These are phyloP conservation scores for Talaromyces funiculosus DNA, from an alignment of 2,329 filamentous ascomycete genomes.

Conservation along the genomic window DNA sequence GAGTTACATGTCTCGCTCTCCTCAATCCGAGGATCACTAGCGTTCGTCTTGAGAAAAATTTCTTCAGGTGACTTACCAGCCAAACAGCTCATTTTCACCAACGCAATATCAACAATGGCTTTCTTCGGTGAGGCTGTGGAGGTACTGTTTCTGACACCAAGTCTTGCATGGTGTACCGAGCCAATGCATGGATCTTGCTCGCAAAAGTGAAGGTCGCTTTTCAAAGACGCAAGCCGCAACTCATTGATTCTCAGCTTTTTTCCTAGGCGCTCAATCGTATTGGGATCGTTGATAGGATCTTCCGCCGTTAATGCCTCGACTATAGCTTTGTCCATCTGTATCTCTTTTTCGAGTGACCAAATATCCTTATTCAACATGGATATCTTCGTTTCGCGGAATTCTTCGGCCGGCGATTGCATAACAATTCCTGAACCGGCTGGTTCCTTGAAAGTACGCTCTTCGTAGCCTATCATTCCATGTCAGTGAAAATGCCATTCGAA, in stretches of 20 bases:
- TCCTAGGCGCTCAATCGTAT: not conserved
- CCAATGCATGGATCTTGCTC: slow-evolving; percentile 2
- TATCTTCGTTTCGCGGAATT: not conserved
- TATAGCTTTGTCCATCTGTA: not conserved
- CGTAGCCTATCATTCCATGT: not conserved
- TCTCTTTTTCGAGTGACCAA: not conserved
- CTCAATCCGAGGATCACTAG: not conserved
- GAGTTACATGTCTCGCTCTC: not conserved
- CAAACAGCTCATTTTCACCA: slow-evolving; percentile 5
- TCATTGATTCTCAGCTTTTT: not conserved
- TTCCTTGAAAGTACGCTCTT: not conserved
- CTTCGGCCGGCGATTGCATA: slow-evolving; percentile 3
- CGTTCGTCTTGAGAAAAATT: not conserved
- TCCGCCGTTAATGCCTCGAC: not conserved
- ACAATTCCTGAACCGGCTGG: not conserved
- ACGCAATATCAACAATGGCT: slow-evolving; percentile 1
- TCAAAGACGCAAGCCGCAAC: not conserved
- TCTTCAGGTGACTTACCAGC: not conserved
- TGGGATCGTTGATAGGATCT: not conserved
- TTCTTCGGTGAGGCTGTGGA: not conserved
- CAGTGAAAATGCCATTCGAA: not conserved
- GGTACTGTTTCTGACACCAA: not conserved
- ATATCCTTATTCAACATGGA: not conserved
- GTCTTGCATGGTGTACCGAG: not conserved
- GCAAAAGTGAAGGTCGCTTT: not conserved